Evolutionary conservation across 257 asterid species (phyloP).

Genomic region (Paraleonurus japonicus): DNA sequence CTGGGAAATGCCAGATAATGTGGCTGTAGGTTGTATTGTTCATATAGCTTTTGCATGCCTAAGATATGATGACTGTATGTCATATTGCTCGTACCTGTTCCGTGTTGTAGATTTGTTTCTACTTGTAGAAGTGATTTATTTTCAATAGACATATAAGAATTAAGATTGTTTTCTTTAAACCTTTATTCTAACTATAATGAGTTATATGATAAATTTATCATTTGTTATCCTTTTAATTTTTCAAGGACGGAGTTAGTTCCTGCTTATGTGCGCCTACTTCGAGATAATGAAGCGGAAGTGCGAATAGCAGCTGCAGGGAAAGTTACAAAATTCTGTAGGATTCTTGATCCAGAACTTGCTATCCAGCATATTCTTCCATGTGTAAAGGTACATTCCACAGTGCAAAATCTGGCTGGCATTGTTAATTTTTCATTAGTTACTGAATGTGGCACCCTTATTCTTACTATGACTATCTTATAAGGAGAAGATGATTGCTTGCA

Average conservation of each 20-base stretch:
- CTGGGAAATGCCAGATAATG: not conserved
- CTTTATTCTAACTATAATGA: not conserved
- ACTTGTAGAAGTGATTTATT: not conserved
- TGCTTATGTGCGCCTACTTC: conserved; percentile 87
- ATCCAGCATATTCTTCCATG: conserved; percentile 91
- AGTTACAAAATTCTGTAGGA: conserved; percentile 80
- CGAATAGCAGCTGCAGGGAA: conserved; percentile 92
- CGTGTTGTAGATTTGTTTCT: not conserved
- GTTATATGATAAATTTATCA: conserved; percentile 16
- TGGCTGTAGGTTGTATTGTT: not conserved
- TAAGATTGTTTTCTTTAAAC: not conserved
- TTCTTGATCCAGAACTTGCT: conserved; percentile 81
- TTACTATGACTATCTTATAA: conserved; percentile 16
- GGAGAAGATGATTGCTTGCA: conserved; percentile 31
- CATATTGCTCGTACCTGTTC: not conserved
- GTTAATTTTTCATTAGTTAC: not conserved
- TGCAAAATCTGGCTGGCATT: not conserved
- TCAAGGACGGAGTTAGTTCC: conserved; percentile 87
- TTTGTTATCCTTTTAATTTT: conserved; percentile 25
- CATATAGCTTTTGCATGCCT: not conserved
- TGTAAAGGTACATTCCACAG: conserved; percentile 57
- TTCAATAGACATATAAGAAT: not conserved
- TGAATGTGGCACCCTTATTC: conserved; percentile 18
- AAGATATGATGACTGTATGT: not conserved
- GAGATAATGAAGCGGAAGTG: conserved; percentile 92